Evolutionary conservation across 176 grass and related monocot genomes (phyloP).

Genomic region (Urochloa ruziziensis): DNA sequence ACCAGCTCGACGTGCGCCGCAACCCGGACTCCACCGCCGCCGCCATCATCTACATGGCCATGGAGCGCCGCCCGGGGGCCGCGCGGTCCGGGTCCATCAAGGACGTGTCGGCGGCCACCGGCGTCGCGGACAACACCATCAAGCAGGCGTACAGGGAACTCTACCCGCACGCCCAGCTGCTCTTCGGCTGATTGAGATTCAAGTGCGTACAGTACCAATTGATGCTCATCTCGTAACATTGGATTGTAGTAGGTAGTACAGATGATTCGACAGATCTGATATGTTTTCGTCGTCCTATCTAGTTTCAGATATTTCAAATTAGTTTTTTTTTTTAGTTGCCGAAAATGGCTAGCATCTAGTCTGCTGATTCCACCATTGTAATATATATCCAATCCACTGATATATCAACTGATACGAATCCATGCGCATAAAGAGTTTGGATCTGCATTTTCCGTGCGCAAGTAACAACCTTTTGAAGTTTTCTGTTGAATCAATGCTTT

Average conservation of each 20-base stretch:
- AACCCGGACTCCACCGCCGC: slow-evolving; percentile 48
- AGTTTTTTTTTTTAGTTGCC: neutral
- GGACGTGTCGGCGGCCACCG: slow-evolving; percentile 41
- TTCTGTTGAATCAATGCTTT: neutral
- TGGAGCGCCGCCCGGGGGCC: neutral
- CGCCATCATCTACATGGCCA: slow-evolving; percentile 43
- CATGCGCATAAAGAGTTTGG: neutral
- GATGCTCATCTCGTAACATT: neutral
- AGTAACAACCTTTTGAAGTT: neutral
- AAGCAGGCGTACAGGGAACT: slow-evolving; percentile 41
- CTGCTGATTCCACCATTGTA: neutral
- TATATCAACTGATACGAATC: neutral
- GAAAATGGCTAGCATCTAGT: neutral
- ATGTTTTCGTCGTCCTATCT: too few relatives aligned
- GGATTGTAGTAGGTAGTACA: neutral
- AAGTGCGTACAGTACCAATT: too few relatives aligned
- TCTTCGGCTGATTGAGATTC: slow-evolving; percentile 23
- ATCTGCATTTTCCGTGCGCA: neutral
- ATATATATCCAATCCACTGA: neutral
- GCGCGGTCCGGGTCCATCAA: neutral
- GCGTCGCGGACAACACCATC: slow-evolving; percentile 42
- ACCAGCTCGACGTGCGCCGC: slow-evolving; percentile 39
- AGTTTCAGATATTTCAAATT: neutral
- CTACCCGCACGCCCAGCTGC: neutral
- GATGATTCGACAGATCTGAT: neutral